These are phyloP conservation scores for Penium margaritaceum DNA, from an alignment of 139 green algal genomes.

Conservation along the genomic window DNA sequence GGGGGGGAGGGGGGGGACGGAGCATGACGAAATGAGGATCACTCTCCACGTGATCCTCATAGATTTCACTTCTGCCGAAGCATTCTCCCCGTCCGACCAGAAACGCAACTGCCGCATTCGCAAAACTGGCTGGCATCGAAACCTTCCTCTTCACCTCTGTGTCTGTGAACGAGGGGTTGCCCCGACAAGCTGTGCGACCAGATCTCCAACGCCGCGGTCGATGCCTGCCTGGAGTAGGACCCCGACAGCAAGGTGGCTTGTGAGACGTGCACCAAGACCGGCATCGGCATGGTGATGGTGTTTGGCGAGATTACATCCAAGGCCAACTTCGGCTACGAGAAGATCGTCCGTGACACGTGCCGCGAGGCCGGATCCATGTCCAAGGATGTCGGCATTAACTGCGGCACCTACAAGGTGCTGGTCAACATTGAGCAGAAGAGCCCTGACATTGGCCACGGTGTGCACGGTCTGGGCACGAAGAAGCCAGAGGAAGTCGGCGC, in stretches of 20 bases:
- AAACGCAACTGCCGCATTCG: no score
- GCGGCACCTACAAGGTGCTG: constrained; percentile 89
- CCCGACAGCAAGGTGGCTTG: constrained; percentile 64
- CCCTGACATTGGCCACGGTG: constrained; percentile 92
- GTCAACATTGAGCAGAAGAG: constrained; percentile 96
- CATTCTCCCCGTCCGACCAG: no score
- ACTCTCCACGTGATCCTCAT: no score
- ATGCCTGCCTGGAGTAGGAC: constrained; percentile 79
- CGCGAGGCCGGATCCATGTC: constrained; percentile 87
- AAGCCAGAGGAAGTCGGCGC: constrained; percentile 93
- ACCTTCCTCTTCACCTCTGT: constrained; percentile 93
- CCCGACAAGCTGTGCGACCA: constrained; percentile 90
- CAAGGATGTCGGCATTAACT: constrained; percentile 83
- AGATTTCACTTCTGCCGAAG: no score
- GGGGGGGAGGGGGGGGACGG: no score
- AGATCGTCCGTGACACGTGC: constrained; percentile 66
- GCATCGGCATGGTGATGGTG: constrained; percentile 98
- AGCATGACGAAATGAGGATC: no score
- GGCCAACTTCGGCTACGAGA: constrained; percentile 99
- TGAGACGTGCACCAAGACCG: constrained; percentile 98
- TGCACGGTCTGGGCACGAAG: constrained; percentile 98
- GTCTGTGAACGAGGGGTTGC: constrained; percentile 69
- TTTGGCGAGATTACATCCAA: constrained; percentile 99
- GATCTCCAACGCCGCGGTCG: constrained; percentile 94
- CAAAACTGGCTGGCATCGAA: constrained; percentile 19